Conservation (phyloP, 208 protist species). For the Naegleria gruberi region DNA sequence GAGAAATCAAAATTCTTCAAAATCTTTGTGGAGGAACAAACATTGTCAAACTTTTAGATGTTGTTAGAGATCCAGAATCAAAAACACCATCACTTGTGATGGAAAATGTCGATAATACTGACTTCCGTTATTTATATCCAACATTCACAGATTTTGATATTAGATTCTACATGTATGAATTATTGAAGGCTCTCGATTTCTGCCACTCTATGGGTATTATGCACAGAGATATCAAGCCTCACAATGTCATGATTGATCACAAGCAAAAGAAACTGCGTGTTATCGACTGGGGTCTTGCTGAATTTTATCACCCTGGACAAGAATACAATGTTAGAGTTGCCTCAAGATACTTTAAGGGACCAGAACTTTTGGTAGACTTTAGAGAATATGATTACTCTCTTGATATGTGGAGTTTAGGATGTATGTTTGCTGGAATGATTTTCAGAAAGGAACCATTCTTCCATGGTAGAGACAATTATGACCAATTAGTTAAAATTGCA, state of each 20-base stretch:
- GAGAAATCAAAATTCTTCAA: slow-evolving; percentile 95
- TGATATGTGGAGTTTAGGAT: slow-evolving; percentile 98
- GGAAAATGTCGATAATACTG: slow-evolving; percentile 96
- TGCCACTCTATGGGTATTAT: slow-evolving; percentile 96
- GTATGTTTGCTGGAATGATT: slow-evolving; percentile 96
- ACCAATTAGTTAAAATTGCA: slow-evolving; percentile 92
- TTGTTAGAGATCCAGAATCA: slow-evolving; percentile 84
- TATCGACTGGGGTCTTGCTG: slow-evolving; percentile 96
- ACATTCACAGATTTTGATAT: slow-evolving; percentile 92
- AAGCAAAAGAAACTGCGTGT: slow-evolving; percentile 79
- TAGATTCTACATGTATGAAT: slow-evolving; percentile 95
- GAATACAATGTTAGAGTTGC: slow-evolving; percentile 98
- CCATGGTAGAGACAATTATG: slow-evolving; percentile 92
- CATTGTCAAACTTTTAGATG: slow-evolving; percentile 94
- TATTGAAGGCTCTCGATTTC: slow-evolving; percentile 87
- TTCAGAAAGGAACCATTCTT: slow-evolving; percentile 98
- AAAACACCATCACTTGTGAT: slow-evolving; percentile 94
- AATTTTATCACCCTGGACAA: slow-evolving; percentile 96
- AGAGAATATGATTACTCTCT: slow-evolving; percentile 97
- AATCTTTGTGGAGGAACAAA: slow-evolving; percentile 96
- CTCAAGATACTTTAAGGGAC: slow-evolving; percentile 96
- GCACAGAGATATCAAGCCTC: slow-evolving; percentile 95
- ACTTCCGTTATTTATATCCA: slow-evolving; percentile 89
- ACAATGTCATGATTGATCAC: slow-evolving; percentile 99
- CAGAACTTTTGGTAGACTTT: slow-evolving; percentile 94